phyloP scores from a whole-genome alignment of 163 green algal genomes.

The Prototheca cutis region DNA sequence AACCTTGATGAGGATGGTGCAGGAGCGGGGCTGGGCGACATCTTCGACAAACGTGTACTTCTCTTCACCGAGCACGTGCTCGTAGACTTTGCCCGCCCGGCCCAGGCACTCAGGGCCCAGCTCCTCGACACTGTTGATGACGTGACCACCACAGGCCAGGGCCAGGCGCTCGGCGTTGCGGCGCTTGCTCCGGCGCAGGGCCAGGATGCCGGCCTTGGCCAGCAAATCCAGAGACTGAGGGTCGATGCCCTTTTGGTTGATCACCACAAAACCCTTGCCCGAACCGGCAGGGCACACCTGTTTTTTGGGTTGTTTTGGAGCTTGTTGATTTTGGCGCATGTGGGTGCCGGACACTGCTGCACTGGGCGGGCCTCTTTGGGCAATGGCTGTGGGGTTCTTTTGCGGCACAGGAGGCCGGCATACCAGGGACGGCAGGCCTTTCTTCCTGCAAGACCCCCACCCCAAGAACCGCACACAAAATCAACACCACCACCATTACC shows the following conservation, averaged over 20 bases:
- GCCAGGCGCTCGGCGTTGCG: conserved; percentile 97
- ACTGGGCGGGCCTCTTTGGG: no score
- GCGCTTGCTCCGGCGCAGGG: conserved; percentile 86
- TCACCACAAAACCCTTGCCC: conserved; percentile 87
- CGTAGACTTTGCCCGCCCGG: conserved; percentile 82
- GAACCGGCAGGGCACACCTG: conserved; percentile 64
- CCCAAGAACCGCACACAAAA: background rate
- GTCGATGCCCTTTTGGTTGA: conserved; percentile 99
- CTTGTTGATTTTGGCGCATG: no score
- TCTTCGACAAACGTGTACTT: conserved; percentile 99
- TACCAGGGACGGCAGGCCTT: background rate
- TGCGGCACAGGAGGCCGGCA: no score
- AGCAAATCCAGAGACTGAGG: conserved; percentile 90
- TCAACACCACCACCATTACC: no score
- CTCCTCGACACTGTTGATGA: conserved; percentile 79
- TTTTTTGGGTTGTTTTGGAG: no score
- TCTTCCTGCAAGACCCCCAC: background rate
- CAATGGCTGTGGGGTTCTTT: no score
- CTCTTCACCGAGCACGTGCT: conserved; percentile 96
- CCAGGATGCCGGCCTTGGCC: conserved; percentile 92
- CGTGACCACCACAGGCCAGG: conserved; percentile 73
- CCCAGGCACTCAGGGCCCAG: conserved; percentile 74
- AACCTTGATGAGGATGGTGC: conserved; percentile 96
- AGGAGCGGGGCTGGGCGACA: conserved; percentile 74
- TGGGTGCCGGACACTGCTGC: no score